Evolutionary conservation across 805 yeast species (phyloP).

Genomic region (Saturnispora hagleri): DNA sequence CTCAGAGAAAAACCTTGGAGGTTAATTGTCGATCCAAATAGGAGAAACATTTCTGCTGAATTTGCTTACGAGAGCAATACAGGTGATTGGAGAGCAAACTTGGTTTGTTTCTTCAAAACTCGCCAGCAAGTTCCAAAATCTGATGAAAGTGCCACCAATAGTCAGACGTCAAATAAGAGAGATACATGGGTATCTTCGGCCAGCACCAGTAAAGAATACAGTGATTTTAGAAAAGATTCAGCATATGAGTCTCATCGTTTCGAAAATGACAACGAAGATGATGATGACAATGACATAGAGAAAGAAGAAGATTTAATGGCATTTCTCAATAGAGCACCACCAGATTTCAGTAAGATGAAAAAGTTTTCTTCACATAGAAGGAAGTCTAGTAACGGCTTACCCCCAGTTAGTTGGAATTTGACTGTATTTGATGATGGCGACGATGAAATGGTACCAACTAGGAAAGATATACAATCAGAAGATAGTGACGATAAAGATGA

Average conservation of each 20-base stretch:
- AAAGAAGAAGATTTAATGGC: slow-evolving; percentile 6
- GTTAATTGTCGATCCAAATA: slow-evolving; percentile 3
- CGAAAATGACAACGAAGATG: neutral
- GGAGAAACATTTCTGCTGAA: neutral
- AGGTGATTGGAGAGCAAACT: slow-evolving; percentile 14
- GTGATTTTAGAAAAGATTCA: neutral
- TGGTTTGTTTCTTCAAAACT: neutral
- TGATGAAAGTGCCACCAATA: neutral
- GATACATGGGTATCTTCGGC: neutral
- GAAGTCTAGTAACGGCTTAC: neutral
- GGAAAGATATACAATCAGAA: neutral
- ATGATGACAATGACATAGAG: neutral
- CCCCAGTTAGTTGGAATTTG: slow-evolving; percentile 3
- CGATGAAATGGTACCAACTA: neutral
- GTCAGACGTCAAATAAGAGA: neutral
- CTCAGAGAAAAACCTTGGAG: slow-evolving; percentile 78
- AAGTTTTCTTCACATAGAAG: neutral
- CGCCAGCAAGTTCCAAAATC: neutral
- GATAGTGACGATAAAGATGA: neutral
- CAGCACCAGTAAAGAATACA: neutral
- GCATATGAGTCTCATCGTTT: neutral
- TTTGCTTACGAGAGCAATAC: slow-evolving; percentile 6
- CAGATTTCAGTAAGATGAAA: neutral
- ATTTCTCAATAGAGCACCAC: slow-evolving; percentile 8
- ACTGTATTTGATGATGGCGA: slow-evolving; percentile 1